phyloP scores from a whole-genome alignment of 768 basidiomycete species.

The Daedaleopsis sinensis region DNA sequence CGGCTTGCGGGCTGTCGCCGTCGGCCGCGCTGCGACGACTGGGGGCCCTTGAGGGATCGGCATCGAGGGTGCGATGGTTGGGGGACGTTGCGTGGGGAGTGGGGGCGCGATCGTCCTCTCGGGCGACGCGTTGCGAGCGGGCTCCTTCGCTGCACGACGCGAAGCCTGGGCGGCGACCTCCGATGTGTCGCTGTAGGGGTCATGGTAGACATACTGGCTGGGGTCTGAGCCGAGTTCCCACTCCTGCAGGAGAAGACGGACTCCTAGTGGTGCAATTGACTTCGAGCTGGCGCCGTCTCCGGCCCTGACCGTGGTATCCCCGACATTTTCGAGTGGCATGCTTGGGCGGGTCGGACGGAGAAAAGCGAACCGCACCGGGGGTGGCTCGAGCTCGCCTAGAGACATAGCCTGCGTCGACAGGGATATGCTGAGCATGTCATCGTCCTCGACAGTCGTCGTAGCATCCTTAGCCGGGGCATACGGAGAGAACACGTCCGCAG shows the following conservation, averaged over 20 bases:
- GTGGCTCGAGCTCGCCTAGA: constrained; percentile 50
- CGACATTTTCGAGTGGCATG: constrained; percentile 21
- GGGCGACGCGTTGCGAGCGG: background rate
- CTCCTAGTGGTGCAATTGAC: constrained; percentile 44
- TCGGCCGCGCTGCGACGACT: constrained; percentile 19
- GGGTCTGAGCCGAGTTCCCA: constrained; percentile 66
- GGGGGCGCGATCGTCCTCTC: background rate
- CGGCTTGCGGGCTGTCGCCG: constrained; percentile 10
- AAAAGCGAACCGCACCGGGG: constrained; percentile 64
- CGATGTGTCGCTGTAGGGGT: constrained; percentile 49
- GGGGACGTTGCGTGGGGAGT: constrained; percentile 40
- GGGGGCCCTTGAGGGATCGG: constrained; percentile 24
- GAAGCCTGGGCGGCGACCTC: background rate
- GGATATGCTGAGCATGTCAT: constrained; percentile 57
- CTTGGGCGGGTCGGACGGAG: constrained; percentile 50
- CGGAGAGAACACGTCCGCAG: constrained; percentile 57
- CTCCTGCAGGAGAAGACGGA: constrained; percentile 64
- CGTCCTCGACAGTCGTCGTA: constrained; percentile 29
- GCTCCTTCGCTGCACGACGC: constrained; percentile 2
- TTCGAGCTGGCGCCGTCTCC: constrained; percentile 7
- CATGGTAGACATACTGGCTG: constrained; percentile 50
- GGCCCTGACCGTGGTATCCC: background rate
- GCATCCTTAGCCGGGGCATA: constrained; percentile 39
- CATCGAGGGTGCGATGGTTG: constrained; percentile 36
- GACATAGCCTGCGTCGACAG: constrained; percentile 52